Percentiles rank a stretch among this genome's conserved stretches.
Conservation (phyloP, 1,139 yeast species). For the Suhomyces bokatorum region DNA sequence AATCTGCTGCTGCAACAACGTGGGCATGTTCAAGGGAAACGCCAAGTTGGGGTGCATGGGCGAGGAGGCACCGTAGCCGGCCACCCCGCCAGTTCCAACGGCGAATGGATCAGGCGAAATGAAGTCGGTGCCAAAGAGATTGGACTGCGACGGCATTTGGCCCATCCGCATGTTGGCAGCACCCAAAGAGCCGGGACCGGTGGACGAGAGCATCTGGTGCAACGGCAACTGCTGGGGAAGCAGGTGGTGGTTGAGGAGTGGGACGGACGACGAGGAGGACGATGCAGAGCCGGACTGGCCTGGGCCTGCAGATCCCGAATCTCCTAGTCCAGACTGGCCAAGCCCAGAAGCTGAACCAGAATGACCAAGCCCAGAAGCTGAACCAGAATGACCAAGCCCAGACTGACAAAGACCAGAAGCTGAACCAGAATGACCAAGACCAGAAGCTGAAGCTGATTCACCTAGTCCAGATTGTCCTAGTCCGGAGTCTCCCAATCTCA, state of each 20-base stretch:
- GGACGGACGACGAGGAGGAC: slow-evolving; percentile 5
- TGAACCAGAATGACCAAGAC: too few relatives aligned
- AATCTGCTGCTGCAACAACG: slow-evolving; percentile 36
- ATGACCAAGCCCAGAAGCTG: too few relatives aligned
- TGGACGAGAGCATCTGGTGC: slow-evolving; percentile 24
- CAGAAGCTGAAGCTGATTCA: too few relatives aligned
- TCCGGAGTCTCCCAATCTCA: too few relatives aligned
- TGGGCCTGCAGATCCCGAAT: too few relatives aligned
- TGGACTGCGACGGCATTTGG: slow-evolving; percentile 22
- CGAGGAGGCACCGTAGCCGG: slow-evolving; percentile 25
- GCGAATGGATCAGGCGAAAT: slow-evolving; percentile 28
- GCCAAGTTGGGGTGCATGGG: slow-evolving; percentile 20
- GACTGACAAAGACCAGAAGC: too few relatives aligned
- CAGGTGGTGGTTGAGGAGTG: slow-evolving; percentile 10
- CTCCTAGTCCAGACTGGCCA: too few relatives aligned
- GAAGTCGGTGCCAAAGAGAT: slow-evolving; percentile 30
- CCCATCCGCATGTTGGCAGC: slow-evolving; percentile 28
- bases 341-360: too few relatives aligned
- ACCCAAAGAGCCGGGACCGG: slow-evolving; percentile 25
- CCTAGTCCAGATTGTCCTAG: too few relatives aligned
- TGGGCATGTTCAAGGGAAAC: slow-evolving; percentile 27
- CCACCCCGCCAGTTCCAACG: slow-evolving; percentile 8
- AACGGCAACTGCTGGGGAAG: slow-evolving; percentile 20
- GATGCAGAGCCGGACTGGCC: too few relatives aligned
- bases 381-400: too few relatives aligned